These are phyloP conservation scores for Pseudocercospora crystallina DNA, from an alignment of 2,329 filamentous ascomycete genomes.

Conservation along the genomic window DNA sequence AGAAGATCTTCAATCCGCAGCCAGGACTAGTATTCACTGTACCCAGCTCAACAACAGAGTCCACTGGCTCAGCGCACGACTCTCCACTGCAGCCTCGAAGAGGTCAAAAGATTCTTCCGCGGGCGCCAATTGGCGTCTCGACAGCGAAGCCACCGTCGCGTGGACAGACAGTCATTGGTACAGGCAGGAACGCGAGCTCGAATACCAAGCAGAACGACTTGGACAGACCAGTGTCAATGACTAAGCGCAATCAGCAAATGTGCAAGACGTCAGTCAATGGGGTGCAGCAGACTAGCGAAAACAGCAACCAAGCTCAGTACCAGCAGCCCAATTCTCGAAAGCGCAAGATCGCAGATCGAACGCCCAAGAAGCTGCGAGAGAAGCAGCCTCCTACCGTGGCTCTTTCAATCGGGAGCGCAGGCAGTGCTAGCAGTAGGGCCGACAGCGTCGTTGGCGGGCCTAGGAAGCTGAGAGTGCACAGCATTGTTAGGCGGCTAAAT, in stretches of 20 bases:
- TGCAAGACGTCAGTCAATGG: too few species aligned
- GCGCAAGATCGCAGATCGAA: conserved; percentile 15
- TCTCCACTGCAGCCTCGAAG: background rate
- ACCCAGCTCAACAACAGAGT: background rate
- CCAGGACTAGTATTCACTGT: too few species aligned
- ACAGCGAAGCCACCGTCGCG: background rate
- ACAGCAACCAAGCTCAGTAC: background rate
- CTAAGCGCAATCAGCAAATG: too few species aligned
- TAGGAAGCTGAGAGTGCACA: conserved; percentile 18
- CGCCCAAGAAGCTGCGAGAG: conserved; percentile 10
- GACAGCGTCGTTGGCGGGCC: conserved; percentile 17
- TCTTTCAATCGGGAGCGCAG: background rate
- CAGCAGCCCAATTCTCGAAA: conserved; percentile 4
- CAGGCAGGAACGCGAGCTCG: too few species aligned
- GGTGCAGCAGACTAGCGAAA: background rate
- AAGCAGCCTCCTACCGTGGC: conserved; percentile 1
- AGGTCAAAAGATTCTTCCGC: background rate
- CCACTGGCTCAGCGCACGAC: background rate
- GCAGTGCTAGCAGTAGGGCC: conserved; percentile 5
- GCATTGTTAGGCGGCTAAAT: conserved; percentile 12
- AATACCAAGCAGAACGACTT: background rate
- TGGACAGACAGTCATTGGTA: background rate
- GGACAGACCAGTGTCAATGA: background rate
- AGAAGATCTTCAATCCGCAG: too few species aligned
- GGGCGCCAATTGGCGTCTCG: background rate